Evolutionary conservation across 2,329 filamentous ascomycete genomes (phyloP), one percentile per base, ranked within the genome.

Genomic region (Claviceps paspali): DNA sequence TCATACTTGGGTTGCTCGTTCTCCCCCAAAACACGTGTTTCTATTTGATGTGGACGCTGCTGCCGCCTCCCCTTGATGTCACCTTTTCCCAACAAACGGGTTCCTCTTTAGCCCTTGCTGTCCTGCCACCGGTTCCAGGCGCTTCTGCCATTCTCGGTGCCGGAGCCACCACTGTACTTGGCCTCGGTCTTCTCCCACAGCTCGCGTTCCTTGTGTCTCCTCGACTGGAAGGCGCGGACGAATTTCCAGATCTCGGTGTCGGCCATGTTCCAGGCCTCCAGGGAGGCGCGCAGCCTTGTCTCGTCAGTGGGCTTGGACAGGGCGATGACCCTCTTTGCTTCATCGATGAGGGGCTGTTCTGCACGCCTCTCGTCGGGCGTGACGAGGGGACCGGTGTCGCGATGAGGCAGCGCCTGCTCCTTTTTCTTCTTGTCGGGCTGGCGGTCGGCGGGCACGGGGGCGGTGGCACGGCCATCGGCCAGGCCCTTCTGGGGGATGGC

Each of bases 201-300:
- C 46, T 63, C 53, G 39, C 79, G 62, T 62, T 85, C 80, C 32
- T 79, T 63, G 19, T 65, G 59, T 29, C 69, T 62, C 27, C 80
- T 61, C 14, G 79, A 79, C 35, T 76, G 60, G 44, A 71, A 84
- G 0, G 82, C 80, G 27, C 76, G 63, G 5, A 76, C 68, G 50
- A 87, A 87, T 49, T 72, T 73, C 82, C 82, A 88, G 1, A 76
- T 75, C 56, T 88, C 82, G 1, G 76, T 78, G 49, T 88, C 82
- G 0, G 75, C 79, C 45, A 85, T 52, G 51, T 74, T 77, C 74
- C 74, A 79, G 9, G 72, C 69, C 52, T 79, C 74, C n/a, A 75
- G 59, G 5, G 69, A 73, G 17, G 64, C 57, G 6, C 65, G 64
- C n/a, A 73, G 44, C 34, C 58, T 56, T 4, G 66, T 54, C 33